Evolutionary conservation across 768 basidiomycete species (phyloP), one percentile per base, ranked within the genome.

Genomic region (Amanita rubescens): DNA sequence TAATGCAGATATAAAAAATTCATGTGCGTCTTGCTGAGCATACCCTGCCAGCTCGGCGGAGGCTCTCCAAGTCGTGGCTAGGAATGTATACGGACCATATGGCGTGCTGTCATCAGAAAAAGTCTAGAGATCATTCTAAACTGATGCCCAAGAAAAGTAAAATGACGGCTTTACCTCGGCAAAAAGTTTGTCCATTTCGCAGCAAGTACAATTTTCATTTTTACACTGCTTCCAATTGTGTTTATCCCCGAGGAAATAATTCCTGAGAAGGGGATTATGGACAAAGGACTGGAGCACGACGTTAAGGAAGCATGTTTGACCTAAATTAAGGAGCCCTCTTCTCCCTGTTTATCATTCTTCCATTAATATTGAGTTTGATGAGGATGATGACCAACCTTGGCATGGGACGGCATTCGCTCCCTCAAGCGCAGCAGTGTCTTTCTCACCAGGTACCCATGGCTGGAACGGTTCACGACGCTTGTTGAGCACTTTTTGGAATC

Each of bases 231-330:
- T 75, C 60, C 69, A 75, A 62, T 94, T 92, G 64, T 98, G 95
- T 65, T 84, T 88, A 67, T 97, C 95, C 53, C 86, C 80, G 22
- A 97, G 81, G 62, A 93, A 97, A 65, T 88, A 90, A 60, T 90
- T 87, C 32, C 91, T 81, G 4, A 97, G 72, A 4, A 95, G 74
- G 0, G 95, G 94, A 60, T 96, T 98, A 68, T 91, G 87, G 7
- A 90, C 74, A 61, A 98, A 85, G 11, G 81, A 82, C 67, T 98
- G 95, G 10, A 98, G 76, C 19, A 96, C 83, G 49, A 87, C 92
- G 58, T 92, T 95, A 60, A 98, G 77, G 71, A 93, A 97, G 63
- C 95, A 98, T 0, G 94, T 97, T 65, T 93, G 86, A 1, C 92
- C 91, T 0, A 95, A 80, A 66, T 95, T 94, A 39, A 92, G 70